phyloP scores from a whole-genome alignment of 176 grass and related monocot species.

The Zizania latifolia region DNA sequence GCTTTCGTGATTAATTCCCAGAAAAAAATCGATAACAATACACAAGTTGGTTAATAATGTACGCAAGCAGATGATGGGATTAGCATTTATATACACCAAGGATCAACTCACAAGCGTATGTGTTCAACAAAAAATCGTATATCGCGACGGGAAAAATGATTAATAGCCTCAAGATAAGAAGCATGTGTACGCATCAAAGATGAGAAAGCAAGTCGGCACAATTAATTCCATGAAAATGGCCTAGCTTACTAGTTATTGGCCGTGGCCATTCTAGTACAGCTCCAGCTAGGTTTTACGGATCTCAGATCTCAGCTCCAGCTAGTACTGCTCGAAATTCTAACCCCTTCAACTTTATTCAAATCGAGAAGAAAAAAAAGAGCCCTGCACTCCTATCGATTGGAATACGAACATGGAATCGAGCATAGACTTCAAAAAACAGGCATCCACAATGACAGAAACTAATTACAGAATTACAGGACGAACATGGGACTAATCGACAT shows the following conservation, averaged over 20 bases:
- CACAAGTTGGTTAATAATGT: not conserved
- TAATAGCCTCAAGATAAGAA: not conserved
- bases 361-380: not conserved
- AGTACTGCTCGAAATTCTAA: too few relatives aligned
- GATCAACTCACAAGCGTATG: not conserved
- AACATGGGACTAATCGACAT: not conserved
- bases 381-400: not conserved
- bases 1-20: conserved; percentile 12
- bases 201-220: not conserved
- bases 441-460: not conserved
- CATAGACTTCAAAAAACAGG: not conserved
- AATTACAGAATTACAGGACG: not conserved
- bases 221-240: conserved; percentile 16
- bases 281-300: not conserved
- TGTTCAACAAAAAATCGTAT: not conserved
- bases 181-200: not conserved
- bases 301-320: not conserved
- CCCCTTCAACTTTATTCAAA: not conserved
- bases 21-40: not conserved
- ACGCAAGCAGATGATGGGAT: conserved; percentile 6
- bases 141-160: not conserved
- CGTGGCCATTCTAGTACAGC: not conserved
- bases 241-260: not conserved
- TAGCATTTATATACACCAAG: not conserved
- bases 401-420: not conserved